Conservation (phyloP, 495 filamentous ascomycete species). For the Aspergillus hancockii region DNA sequence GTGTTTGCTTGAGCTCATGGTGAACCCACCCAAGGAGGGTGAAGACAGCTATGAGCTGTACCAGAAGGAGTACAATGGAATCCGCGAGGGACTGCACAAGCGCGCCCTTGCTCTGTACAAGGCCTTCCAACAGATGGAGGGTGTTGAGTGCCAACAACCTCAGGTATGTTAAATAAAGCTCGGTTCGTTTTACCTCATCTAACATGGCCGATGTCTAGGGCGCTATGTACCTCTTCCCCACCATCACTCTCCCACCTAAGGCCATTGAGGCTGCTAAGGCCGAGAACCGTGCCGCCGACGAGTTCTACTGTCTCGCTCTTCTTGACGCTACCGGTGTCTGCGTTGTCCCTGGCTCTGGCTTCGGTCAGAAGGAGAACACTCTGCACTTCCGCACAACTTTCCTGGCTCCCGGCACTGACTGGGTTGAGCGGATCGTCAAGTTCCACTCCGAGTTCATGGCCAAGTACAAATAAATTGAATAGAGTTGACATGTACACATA, state of each 20-base stretch:
- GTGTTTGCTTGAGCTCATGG: slow-evolving; percentile 94
- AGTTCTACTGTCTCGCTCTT: slow-evolving; percentile 88
- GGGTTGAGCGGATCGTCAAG: slow-evolving; percentile 82
- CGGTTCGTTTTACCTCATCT: slow-evolving; percentile 3
- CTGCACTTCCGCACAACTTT: slow-evolving; percentile 97
- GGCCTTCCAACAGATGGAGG: slow-evolving; percentile 92
- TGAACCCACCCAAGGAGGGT: slow-evolving; percentile 84
- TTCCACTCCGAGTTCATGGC: slow-evolving; percentile 93
- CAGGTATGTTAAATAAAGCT: slow-evolving; percentile 41
- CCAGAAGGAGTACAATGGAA: slow-evolving; percentile 76
- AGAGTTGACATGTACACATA: background rate
- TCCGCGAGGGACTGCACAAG: slow-evolving; percentile 70
- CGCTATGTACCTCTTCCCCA: slow-evolving; percentile 98
- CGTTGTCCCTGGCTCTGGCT: slow-evolving; percentile 86
- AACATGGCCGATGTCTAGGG: slow-evolving; percentile 53
- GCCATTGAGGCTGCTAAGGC: slow-evolving; percentile 73
- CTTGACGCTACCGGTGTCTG: slow-evolving; percentile 97
- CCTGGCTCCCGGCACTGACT: slow-evolving; percentile 92
- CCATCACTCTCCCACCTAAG: slow-evolving; percentile 73
- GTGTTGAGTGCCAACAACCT: slow-evolving; percentile 83
- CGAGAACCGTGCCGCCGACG: slow-evolving; percentile 76
- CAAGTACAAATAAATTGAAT: slow-evolving; percentile 59
- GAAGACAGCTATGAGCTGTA: slow-evolving; percentile 83
- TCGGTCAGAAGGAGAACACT: slow-evolving; percentile 89
- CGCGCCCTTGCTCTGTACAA: slow-evolving; percentile 83